These are phyloP conservation scores for Clonostachys rosea DNA, from an alignment of 2,329 filamentous ascomycete species.

Conservation along the genomic window DNA sequence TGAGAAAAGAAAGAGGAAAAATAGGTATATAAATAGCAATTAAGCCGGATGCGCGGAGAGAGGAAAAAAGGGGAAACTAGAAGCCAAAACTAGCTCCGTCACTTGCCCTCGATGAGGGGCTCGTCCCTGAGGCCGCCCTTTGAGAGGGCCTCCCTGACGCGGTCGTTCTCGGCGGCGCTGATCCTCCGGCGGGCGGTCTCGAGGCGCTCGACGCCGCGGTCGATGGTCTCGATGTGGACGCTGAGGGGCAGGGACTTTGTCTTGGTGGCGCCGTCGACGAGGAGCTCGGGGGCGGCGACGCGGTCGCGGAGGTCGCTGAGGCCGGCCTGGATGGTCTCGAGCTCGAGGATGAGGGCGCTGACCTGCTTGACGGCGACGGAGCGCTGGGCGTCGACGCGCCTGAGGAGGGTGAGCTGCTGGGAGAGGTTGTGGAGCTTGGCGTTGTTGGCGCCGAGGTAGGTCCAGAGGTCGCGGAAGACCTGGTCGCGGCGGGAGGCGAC, in stretches of 20 bases:
- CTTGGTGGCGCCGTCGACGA: conserved; percentile 34
- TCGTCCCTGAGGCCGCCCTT: conserved; percentile 35
- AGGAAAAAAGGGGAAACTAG: background rate
- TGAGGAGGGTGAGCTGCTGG: conserved; percentile 59
- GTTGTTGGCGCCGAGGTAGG: conserved; percentile 66
- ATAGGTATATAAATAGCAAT: background rate
- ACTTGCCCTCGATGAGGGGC: conserved; percentile 29
- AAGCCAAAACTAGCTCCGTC: background rate
- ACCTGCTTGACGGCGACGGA: conserved; percentile 64
- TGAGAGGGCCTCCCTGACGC: conserved; percentile 45
- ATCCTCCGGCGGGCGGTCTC: conserved; percentile 58
- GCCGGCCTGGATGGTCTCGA: conserved; percentile 67
- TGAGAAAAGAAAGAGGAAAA: background rate
- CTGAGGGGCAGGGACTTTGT: conserved; percentile 51
- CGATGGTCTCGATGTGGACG: conserved; percentile 73
- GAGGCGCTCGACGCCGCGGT: conserved; percentile 67
- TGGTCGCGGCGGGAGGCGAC: conserved; percentile 58
- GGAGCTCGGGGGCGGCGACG: conserved; percentile 60
- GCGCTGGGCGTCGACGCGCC: conserved; percentile 62
- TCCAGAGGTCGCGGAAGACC: conserved; percentile 68
- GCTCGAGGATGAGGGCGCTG: conserved; percentile 63
- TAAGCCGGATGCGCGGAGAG: background rate
- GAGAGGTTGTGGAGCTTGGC: conserved; percentile 55
- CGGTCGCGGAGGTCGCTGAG: conserved; percentile 68
- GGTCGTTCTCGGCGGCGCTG: conserved; percentile 53